These are phyloP conservation scores for Synchytrium microbalum DNA, from an alignment of 371 early-diverging fungal genomes.

Conservation along the genomic window DNA sequence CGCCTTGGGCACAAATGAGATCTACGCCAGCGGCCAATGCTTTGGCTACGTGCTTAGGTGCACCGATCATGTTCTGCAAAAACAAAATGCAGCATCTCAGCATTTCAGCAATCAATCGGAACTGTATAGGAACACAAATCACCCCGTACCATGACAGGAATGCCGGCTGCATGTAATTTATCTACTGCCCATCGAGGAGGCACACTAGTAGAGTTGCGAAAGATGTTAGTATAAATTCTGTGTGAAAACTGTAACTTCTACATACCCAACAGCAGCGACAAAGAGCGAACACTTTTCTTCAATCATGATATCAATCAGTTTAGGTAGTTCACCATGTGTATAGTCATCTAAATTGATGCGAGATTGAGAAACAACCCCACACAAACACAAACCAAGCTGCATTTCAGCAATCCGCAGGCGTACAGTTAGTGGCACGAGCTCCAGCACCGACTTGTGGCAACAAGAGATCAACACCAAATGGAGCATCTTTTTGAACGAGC, in stretches of 20 bases:
- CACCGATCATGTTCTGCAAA: slow-evolving; percentile 15
- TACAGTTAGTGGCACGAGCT: slow-evolving; percentile 26
- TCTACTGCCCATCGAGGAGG: slow-evolving; percentile 31
- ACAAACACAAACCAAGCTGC: too few relatives aligned
- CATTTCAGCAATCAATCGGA: too few relatives aligned
- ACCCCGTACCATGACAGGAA: background rate
- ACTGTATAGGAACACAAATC: background rate
- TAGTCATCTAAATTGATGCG: too few relatives aligned
- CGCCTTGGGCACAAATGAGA: slow-evolving; percentile 37
- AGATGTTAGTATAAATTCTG: too few relatives aligned
- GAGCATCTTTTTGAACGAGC: slow-evolving; percentile 22
- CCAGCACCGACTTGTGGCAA: slow-evolving; percentile 33
- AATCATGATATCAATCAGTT: slow-evolving; percentile 31
- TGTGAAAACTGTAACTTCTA: too few relatives aligned
- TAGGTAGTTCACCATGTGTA: slow-evolving; percentile 31
- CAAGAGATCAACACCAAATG: slow-evolving; percentile 36
- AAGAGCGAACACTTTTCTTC: slow-evolving; percentile 18
- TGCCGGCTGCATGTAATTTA: slow-evolving; percentile 30
- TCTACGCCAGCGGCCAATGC: slow-evolving; percentile 30
- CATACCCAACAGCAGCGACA: slow-evolving; percentile 33
- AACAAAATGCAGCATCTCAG: background rate
- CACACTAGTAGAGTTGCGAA: too few relatives aligned
- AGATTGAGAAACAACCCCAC: too few relatives aligned
- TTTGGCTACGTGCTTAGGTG: slow-evolving; percentile 31
- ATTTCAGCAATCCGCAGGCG: slow-evolving; percentile 31